Conservation (phyloP, 768 basidiomycete genomes). For the Tulasnella sp. region DNA sequence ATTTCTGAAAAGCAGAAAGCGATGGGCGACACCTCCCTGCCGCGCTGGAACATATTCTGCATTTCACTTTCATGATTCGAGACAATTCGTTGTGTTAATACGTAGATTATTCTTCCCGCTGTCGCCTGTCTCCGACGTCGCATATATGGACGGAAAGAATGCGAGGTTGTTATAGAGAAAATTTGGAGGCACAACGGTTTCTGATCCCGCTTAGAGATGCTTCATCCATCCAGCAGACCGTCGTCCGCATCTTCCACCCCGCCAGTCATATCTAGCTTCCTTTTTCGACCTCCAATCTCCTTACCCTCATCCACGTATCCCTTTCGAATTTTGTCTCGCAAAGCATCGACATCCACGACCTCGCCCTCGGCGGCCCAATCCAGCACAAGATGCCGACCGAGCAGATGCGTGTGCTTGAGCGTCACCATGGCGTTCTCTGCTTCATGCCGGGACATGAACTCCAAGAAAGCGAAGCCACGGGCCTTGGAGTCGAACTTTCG, state of each 20-base stretch:
- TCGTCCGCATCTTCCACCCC: constrained; percentile 19
- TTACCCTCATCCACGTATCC: constrained; percentile 54
- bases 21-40: no score
- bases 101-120: no score
- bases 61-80: no score
- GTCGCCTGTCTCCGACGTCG: no score
- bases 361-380: constrained; percentile 87
- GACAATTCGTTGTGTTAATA: no score
- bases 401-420: constrained; percentile 86
- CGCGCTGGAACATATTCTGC: no score
- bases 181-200: no score
- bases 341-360: constrained; percentile 39
- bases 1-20: no score
- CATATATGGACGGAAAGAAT: no score
- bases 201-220: no score
- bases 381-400: constrained; percentile 88
- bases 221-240: no score
- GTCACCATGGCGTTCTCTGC: constrained; percentile 81
- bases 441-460: constrained; percentile 81
- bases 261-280: constrained; percentile 51
- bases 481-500: constrained; percentile 81
- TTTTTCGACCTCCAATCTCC: constrained; percentile 60
- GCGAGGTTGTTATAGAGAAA: no score
- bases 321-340: constrained; percentile 71
- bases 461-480: constrained; percentile 93